Conservation (phyloP, 345 rosid genomes). For the Syzygium aromaticum region DNA sequence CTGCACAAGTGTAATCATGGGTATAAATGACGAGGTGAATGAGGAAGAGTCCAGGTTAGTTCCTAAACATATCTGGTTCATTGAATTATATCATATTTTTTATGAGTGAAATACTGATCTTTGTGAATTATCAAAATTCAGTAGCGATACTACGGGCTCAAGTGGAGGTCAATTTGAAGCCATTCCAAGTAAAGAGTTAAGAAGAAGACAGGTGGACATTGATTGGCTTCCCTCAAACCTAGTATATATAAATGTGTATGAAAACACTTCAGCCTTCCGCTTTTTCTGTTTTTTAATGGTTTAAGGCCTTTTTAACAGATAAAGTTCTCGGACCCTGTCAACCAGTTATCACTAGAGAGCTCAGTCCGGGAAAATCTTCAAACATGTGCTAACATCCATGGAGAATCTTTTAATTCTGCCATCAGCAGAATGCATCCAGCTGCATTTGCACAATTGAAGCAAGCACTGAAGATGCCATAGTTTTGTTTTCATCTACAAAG, state of each 20-base stretch:
- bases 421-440: slow-evolving; percentile 80
- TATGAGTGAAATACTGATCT: background rate
- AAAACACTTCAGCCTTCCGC: background rate
- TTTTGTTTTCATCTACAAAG: background rate
- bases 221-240: background rate
- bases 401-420: slow-evolving; percentile 72
- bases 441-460: slow-evolving; percentile 76
- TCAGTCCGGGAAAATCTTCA: slow-evolving; percentile 80
- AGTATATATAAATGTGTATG: background rate
- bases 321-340: slow-evolving; percentile 70
- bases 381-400: slow-evolving; percentile 76
- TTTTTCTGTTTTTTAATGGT: background rate
- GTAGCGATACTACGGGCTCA: slow-evolving; percentile 57
- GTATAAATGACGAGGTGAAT: slow-evolving; percentile 50
- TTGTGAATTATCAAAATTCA: slow-evolving; percentile 15
- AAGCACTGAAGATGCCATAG: slow-evolving; percentile 81
- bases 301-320: slow-evolving; percentile 29
- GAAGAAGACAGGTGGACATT: slow-evolving; percentile 67
- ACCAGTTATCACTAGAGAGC: slow-evolving; percentile 70
- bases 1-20: slow-evolving; percentile 81
- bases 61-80: background rate
- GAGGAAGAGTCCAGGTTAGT: slow-evolving; percentile 85
- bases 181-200: slow-evolving; percentile 68
- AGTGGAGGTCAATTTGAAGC: slow-evolving; percentile 52
- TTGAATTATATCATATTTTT: background rate